These are phyloP conservation scores for Samsoniella hepiali DNA, from an alignment of 2,329 filamentous ascomycete species.

Conservation along the genomic window DNA sequence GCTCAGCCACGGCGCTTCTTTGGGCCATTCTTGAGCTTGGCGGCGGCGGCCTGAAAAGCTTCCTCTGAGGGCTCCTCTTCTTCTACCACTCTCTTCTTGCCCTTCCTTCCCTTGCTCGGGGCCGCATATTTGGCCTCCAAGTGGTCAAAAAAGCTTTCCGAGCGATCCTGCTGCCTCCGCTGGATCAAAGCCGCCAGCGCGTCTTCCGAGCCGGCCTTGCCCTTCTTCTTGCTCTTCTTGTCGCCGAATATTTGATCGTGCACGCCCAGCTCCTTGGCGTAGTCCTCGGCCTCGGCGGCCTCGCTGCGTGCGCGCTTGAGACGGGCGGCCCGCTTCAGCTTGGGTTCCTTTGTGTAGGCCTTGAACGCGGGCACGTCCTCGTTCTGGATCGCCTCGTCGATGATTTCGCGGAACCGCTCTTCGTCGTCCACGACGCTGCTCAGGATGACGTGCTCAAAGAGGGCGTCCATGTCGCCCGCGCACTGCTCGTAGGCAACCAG, in stretches of 20 bases:
- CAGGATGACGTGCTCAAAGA: constrained; percentile 85
- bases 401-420: constrained; percentile 74
- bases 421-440: constrained; percentile 83
- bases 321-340: constrained; percentile 58
- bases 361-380: constrained; percentile 64
- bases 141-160: constrained; percentile 62
- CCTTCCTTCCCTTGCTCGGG: constrained; percentile 31
- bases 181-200: constrained; percentile 71
- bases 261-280: constrained; percentile 71
- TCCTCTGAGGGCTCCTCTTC: constrained; percentile 65
- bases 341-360: constrained; percentile 71
- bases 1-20: constrained; percentile 15
- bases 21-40: constrained; percentile 42
- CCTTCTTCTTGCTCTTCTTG: constrained; percentile 46
- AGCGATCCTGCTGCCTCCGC: constrained; percentile 62
- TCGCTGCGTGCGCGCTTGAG: constrained; percentile 63
- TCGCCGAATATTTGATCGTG: constrained; percentile 64
- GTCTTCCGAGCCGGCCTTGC: constrained; percentile 42
- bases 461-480: constrained; percentile 69
- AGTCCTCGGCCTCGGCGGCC: constrained; percentile 67
- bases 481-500: constrained; percentile 69
- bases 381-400: constrained; percentile 73
- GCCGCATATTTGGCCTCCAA: constrained; percentile 74
- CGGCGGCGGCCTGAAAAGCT: constrained; percentile 56
- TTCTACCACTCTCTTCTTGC: constrained; percentile 52